These are phyloP conservation scores for Hanseniaspora mollemarum DNA, from an alignment of 805 yeast genomes.

Conservation along the genomic window DNA sequence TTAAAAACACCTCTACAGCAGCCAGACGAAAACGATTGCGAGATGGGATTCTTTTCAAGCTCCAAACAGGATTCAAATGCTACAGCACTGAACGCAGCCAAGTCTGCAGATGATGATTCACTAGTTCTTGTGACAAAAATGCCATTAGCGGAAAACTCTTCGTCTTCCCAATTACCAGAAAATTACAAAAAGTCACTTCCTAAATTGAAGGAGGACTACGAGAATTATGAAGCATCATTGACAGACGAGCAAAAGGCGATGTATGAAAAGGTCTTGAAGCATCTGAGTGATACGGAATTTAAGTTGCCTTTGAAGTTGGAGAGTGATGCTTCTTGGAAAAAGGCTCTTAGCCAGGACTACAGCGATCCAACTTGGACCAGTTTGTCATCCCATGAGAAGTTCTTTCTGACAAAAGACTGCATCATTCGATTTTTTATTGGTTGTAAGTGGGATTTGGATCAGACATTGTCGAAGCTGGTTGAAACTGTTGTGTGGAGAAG, in stretches of 20 bases:
- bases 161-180: slow-evolving; percentile 1
- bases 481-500: slow-evolving; percentile 47
- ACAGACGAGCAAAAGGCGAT: slow-evolving; percentile 19
- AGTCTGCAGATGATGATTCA: background rate
- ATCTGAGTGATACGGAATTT: slow-evolving; percentile 21
- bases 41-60: slow-evolving; percentile 16
- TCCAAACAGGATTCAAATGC: background rate
- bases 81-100: background rate
- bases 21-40: too few relatives aligned
- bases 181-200: slow-evolving; percentile 5
- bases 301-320: slow-evolving; percentile 20
- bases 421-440: slow-evolving; percentile 42
- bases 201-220: slow-evolving; percentile 4
- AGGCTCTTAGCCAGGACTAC: slow-evolving; percentile 22
- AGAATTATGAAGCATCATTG: slow-evolving; percentile 17
- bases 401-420: slow-evolving; percentile 41
- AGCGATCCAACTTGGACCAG: slow-evolving; percentile 31
- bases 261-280: slow-evolving; percentile 20
- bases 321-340: slow-evolving; percentile 6
- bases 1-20: too few relatives aligned
- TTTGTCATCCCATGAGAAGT: slow-evolving; percentile 30
- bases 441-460: slow-evolving; percentile 38
- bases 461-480: slow-evolving; percentile 36
- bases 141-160: slow-evolving; percentile 4
- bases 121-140: background rate